Base-by-base conservation (phyloP, 768 basidiomycete species). In the Amanita rubescens region DNA sequence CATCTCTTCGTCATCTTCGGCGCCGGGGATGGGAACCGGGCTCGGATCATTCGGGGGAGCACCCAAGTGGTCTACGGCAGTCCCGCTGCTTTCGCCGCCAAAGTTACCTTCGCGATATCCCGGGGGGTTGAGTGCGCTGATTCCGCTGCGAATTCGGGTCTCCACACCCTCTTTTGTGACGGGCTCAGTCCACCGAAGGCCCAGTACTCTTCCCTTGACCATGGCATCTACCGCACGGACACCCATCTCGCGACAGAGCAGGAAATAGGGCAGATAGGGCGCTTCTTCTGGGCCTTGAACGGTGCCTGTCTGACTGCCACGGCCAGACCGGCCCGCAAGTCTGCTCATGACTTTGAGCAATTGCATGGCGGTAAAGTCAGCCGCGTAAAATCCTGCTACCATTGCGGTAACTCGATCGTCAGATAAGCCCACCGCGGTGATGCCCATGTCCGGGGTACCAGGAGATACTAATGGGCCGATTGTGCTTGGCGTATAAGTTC, bases 151-250 rank as follows among this genome's bases (percentile, higher is more conserved):
- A 46, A 60, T 57, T 42, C 63, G 57, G 33, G 65, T 69, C 49
- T 72, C 74, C 22, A 62, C 68, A 49, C 66, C 70, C 62, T 86
- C 85, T 59, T 69, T 74, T 45, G 82, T 80, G 22, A 87, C 75
- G 1, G 81, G 71, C 57, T 87, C 85, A 47, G 84, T 87, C 87
- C 87, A 90, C 49, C 87, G 74, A 58, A 90, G 64, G 63, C 89
- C 86, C 51, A 90, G 66, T 47, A 92, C 80, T 49, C 83, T 76
- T 1, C 83, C 87, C 56, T 83, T 82, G 44, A 93, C 79, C 87
- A 92, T 87, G 24, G 86, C 89, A 62, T 92, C 90, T 7, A 92
- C 87, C 4, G 87, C 86, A 8, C 81, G 75, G 43, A 87, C 87
- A 3, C 90, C 90, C n/a, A 92, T 69, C 65, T 92, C 88, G 37